Evolutionary conservation across 495 filamentous ascomycete species (phyloP).

Genomic region (Xylaria longipes): DNA sequence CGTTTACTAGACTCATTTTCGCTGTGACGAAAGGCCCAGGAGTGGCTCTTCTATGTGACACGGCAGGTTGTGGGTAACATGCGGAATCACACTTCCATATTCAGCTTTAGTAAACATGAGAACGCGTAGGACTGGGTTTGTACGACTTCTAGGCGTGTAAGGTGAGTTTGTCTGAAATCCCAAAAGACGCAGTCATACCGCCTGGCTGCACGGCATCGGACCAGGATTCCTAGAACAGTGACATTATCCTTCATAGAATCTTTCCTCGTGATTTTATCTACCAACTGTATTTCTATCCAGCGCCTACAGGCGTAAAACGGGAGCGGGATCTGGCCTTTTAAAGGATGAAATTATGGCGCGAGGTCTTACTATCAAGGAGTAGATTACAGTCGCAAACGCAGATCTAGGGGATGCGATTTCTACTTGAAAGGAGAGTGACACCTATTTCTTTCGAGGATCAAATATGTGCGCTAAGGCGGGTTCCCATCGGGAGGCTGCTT

Average conservation of each 20-base stretch:
- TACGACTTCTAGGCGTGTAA: conserved; percentile 8
- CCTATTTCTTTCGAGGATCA: not conserved
- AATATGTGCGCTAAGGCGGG: conserved; percentile 19
- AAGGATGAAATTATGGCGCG: not conserved
- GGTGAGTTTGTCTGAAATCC: not conserved
- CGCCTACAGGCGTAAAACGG: not conserved
- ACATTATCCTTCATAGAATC: not conserved
- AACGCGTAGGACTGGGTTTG: not conserved
- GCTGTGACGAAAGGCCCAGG: not conserved
- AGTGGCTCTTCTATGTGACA: not conserved
- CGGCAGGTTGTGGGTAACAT: not conserved
- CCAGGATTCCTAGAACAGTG: not conserved
- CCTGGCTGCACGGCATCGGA: conserved; percentile 15
- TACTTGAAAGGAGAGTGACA: not conserved
- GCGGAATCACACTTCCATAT: conserved; percentile 9
- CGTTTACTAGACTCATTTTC: not conserved
- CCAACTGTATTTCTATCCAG: not conserved
- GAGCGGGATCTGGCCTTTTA: too few species aligned
- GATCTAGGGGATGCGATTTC: not conserved
- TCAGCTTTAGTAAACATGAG: not conserved
- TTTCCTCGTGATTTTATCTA: not conserved
- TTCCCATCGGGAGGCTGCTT: conserved; percentile 22
- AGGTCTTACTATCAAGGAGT: not conserved
- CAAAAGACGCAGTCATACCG: not conserved
- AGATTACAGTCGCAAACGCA: not conserved